Percentiles rank a stretch among this genome's conserved stretches.
phyloP scores from a whole-genome alignment of 768 basidiomycete genomes.

The Podaxis sp. region DNA sequence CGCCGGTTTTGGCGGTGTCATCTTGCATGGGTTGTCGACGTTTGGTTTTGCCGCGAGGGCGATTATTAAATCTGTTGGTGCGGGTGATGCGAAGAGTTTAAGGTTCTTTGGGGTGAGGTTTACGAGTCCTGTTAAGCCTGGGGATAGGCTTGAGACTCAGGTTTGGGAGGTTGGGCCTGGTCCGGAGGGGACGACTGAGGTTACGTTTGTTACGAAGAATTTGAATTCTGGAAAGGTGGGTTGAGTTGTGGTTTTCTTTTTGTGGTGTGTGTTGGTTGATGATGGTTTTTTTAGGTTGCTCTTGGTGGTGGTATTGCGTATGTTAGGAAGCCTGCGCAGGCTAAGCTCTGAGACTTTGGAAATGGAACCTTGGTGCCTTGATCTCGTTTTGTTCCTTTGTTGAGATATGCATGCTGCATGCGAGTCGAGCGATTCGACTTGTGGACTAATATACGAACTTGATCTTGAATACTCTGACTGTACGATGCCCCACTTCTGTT shows the following conservation, averaged over 20 bases:
- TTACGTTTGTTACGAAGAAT: constrained; percentile 64
- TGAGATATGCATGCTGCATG: too few species aligned
- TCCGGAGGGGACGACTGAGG: constrained; percentile 56
- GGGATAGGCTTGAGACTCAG: constrained; percentile 75
- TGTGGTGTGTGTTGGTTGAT: background rate
- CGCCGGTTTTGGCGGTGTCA: constrained; percentile 80
- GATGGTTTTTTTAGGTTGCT: constrained; percentile 25
- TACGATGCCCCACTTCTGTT: too few species aligned
- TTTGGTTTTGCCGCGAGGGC: constrained; percentile 84
- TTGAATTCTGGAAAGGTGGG: constrained; percentile 54
- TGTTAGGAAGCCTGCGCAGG: constrained; percentile 43
- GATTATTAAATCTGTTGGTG: constrained; percentile 62
- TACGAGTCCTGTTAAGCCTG: constrained; percentile 82
- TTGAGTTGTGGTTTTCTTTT: too few species aligned
- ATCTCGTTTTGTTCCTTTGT: too few species aligned
- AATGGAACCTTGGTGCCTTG: too few species aligned
- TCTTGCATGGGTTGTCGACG: constrained; percentile 81
- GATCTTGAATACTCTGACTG: too few species aligned
- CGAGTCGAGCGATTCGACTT: too few species aligned
- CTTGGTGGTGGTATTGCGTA: constrained; percentile 67
- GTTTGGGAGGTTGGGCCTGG: constrained; percentile 77
- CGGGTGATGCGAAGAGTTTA: constrained; percentile 59
- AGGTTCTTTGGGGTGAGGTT: constrained; percentile 74
- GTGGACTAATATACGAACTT: too few species aligned
- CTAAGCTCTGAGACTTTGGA: constrained; percentile 25